phyloP scores from a whole-genome alignment of 2,329 filamentous ascomycete species.

The Talaromyces atroroseus region DNA sequence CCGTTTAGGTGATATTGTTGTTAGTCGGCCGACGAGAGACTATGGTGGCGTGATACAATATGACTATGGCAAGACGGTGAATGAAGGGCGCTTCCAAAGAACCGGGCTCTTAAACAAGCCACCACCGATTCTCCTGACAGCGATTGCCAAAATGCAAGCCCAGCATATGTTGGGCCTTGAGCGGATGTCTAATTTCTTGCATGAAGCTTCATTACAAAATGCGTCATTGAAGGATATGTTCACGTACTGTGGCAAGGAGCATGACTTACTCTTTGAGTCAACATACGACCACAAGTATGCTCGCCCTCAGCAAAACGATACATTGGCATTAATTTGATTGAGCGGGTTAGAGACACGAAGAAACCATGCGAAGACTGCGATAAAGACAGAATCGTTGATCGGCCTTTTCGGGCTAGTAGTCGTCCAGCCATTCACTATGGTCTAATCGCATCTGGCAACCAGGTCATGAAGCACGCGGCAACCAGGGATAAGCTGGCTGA shows the following conservation, averaged over 20 bases:
- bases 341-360: not conserved
- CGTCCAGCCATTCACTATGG: not conserved
- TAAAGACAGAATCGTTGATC: not conserved
- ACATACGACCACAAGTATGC: not conserved
- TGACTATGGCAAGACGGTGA: constrained; percentile 9
- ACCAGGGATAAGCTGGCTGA: no score
- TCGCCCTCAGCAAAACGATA: not conserved
- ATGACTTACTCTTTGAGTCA: not conserved
- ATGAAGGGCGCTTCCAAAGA: constrained; percentile 5
- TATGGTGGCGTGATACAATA: constrained; percentile 21
- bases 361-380: not conserved
- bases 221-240: not conserved
- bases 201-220: not conserved
- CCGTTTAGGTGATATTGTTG: constrained; percentile 23
- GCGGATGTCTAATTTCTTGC: not conserved
- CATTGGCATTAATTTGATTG: not conserved
- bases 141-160: constrained; percentile 9
- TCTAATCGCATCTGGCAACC: no score
- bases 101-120: constrained; percentile 12
- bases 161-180: constrained; percentile 3
- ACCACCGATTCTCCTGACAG: constrained; percentile 10
- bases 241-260: not conserved
- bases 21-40: constrained; percentile 19
- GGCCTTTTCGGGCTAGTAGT: not conserved
- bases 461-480: no score